Evolutionary conservation across 1,284 basidiomycete genomes (phyloP).

Genomic region (Inonotus hispidus): DNA sequence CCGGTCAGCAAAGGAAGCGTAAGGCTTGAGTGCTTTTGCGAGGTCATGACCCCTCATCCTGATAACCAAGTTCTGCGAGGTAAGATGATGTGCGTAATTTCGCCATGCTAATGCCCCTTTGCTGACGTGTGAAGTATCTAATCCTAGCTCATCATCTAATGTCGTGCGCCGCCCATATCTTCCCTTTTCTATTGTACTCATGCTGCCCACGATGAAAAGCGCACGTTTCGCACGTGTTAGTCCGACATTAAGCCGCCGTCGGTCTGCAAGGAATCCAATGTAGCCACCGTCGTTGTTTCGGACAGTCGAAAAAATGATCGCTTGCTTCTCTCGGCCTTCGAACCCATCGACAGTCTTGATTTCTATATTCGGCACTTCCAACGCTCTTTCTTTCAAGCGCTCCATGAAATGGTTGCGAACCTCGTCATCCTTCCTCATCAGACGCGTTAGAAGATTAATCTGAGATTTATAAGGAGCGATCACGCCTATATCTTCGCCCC

Average conservation of each 20-base stretch:
- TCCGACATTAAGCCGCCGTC: slow-evolving; percentile 82
- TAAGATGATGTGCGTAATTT: slow-evolving; percentile 52
- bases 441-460: slow-evolving; percentile 61
- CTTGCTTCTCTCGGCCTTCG: slow-evolving; percentile 89
- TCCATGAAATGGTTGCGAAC: slow-evolving; percentile 47
- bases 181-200: slow-evolving; percentile 58
- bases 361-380: slow-evolving; percentile 64
- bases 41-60: slow-evolving; percentile 20
- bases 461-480: slow-evolving; percentile 87
- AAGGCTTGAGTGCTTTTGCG: slow-evolving; percentile 10
- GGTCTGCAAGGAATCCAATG: slow-evolving; percentile 89
- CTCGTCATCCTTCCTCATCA: slow-evolving; percentile 50
- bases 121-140: slow-evolving; percentile 26
- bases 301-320: slow-evolving; percentile 88
- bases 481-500: slow-evolving; percentile 75
- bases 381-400: slow-evolving; percentile 61
- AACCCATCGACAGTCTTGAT: slow-evolving; percentile 91
- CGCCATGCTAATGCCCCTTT: slow-evolving; percentile 54
- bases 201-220: slow-evolving; percentile 76
- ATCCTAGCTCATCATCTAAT: slow-evolving; percentile 13
- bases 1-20: background rate
- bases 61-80: slow-evolving; percentile 46
- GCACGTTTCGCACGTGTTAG: slow-evolving; percentile 82
- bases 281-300: slow-evolving; percentile 69
- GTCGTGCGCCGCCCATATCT: slow-evolving; percentile 27